Conservation (phyloP, 2,329 filamentous ascomycete genomes). For the Sporothrix curviconia region DNA sequence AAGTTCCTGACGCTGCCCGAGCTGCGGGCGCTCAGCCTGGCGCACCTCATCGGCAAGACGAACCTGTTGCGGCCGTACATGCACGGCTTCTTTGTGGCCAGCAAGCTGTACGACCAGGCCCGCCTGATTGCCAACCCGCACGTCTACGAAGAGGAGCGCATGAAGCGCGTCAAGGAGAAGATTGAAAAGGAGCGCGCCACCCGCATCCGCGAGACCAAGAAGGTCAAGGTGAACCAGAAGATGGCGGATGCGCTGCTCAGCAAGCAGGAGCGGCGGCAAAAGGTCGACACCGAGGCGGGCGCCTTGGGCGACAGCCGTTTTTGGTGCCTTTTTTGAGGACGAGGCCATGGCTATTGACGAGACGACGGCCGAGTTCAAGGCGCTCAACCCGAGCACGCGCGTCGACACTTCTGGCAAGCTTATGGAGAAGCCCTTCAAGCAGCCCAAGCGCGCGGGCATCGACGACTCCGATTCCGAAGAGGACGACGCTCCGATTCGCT, state of each 20-base stretch:
- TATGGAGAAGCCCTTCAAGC: constrained; percentile 40
- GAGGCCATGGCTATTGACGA: constrained; percentile 92
- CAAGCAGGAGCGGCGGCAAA: constrained; percentile 53
- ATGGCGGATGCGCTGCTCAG: constrained; percentile 67
- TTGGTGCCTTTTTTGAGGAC: constrained; percentile 83
- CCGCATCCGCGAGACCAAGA: constrained; percentile 88
- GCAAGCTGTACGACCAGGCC: constrained; percentile 92
- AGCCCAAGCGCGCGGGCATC: constrained; percentile 31
- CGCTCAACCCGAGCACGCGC: constrained; percentile 80
- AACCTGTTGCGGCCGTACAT: constrained; percentile 91
- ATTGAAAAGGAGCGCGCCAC: constrained; percentile 96
- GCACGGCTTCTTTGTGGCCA: constrained; percentile 97
- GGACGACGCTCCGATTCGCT: constrained; percentile 27
- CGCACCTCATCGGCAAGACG: constrained; percentile 84
- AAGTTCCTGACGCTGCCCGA: constrained; percentile 92
- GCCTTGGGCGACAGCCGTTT: constrained; percentile 80
- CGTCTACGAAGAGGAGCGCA: constrained; percentile 84
- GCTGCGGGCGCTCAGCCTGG: constrained; percentile 75
- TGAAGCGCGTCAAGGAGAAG: constrained; percentile 87
- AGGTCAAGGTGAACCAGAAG: constrained; percentile 92
- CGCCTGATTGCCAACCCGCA: constrained; percentile 89
- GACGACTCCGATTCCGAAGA: constrained; percentile 33
- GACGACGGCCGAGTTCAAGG: constrained; percentile 74
- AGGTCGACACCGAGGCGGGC: constrained; percentile 53
- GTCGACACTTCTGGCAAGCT: constrained; percentile 30